These are phyloP conservation scores for Cladosporium oxysporum DNA, from an alignment of 2,329 filamentous ascomycete species.

Conservation along the genomic window DNA sequence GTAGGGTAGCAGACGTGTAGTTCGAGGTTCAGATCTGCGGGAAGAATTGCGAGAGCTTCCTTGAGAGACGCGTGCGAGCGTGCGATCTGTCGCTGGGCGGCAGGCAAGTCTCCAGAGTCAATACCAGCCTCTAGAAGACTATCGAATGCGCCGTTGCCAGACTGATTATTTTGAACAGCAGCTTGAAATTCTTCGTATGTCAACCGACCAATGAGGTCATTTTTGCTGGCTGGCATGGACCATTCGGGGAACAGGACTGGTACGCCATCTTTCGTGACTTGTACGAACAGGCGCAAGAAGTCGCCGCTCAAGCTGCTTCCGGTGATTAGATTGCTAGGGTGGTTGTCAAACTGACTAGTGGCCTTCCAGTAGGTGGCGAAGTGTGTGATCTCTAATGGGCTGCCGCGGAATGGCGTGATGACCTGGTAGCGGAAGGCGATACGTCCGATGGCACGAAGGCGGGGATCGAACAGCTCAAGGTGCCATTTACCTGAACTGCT, in stretches of 20 bases:
- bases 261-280: constrained; percentile 83
- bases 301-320: constrained; percentile 95
- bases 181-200: constrained; percentile 70
- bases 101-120: constrained; percentile 52
- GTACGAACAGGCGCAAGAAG: constrained; percentile 87
- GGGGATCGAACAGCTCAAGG: constrained; percentile 87
- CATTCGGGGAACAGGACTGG: constrained; percentile 87
- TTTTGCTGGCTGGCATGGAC: constrained; percentile 56
- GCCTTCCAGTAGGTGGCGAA: constrained; percentile 99
- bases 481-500: constrained; percentile 80
- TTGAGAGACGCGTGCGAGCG: constrained; percentile 76
- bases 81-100: constrained; percentile 70
- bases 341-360: constrained; percentile 86
- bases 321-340: constrained; percentile 83
- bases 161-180: constrained; percentile 39
- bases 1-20: constrained; percentile 90
- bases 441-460: constrained; percentile 87
- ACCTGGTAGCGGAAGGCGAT: constrained; percentile 94
- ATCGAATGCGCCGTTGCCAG: constrained; percentile 32
- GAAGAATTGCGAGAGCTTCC: constrained; percentile 74
- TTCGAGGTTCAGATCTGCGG: constrained; percentile 80
- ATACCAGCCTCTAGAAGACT: constrained; percentile 33
- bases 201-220: constrained; percentile 79
- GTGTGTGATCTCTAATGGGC: constrained; percentile 92
- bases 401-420: constrained; percentile 91